phyloP scores from a whole-genome alignment of 1,284 basidiomycete species.

The Cryptococcus wingfieldii region DNA sequence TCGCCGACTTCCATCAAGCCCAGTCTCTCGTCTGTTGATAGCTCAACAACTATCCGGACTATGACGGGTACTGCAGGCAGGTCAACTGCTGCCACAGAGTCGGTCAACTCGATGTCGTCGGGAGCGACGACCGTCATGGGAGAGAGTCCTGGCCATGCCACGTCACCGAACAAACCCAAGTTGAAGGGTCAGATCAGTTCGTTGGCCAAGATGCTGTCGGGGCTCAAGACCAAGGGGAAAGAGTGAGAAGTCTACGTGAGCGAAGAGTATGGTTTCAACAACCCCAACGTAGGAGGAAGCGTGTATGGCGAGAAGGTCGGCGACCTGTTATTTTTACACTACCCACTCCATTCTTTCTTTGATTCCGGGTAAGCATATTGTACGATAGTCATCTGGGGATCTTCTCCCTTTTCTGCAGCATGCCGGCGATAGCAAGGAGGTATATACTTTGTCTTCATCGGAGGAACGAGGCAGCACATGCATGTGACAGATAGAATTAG shows the following conservation, averaged over 20 bases:
- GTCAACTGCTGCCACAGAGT: background rate
- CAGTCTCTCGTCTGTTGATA: slow-evolving; percentile 10
- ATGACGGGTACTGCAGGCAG: background rate
- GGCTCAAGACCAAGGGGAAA: slow-evolving; percentile 45
- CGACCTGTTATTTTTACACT: background rate
- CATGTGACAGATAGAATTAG: too few species aligned
- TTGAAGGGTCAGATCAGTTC: slow-evolving; percentile 45
- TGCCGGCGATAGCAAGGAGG: too few species aligned
- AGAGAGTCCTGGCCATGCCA: background rate
- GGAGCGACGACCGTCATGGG: slow-evolving; percentile 1
- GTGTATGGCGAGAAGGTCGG: background rate
- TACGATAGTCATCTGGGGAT: too few species aligned
- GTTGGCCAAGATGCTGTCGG: slow-evolving; percentile 47
- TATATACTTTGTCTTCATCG: too few species aligned
- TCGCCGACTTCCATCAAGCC: background rate
- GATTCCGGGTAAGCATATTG: too few species aligned
- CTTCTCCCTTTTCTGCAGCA: too few species aligned
- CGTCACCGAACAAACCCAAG: slow-evolving; percentile 41
- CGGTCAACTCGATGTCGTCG: background rate
- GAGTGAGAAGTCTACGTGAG: slow-evolving; percentile 8
- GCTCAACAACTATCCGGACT: slow-evolving; percentile 14
- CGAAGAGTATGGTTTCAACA: too few species aligned
- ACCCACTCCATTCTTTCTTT: background rate
- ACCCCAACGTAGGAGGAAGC: background rate
- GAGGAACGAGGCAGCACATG: too few species aligned